Percentiles rank a stretch among this genome's conserved stretches.
These are phyloP conservation scores for Thermomyces lanuginosus DNA, from an alignment of 2,329 filamentous ascomycete species.

Conservation along the genomic window DNA sequence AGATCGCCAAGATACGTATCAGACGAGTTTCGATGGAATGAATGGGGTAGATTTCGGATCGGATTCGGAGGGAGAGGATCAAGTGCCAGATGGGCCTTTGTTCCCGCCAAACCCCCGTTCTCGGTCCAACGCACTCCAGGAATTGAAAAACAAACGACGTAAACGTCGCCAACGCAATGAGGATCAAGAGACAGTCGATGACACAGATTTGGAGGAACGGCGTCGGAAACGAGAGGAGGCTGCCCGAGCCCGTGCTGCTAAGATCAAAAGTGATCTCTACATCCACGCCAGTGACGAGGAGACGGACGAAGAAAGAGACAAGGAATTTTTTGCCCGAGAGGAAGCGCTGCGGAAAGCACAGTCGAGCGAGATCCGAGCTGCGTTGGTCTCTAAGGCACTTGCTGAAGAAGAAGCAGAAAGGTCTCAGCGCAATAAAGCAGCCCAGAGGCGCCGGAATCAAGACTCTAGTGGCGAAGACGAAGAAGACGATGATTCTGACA, in stretches of 20 bases:
- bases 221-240: conserved; percentile 47
- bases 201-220: conserved; percentile 43
- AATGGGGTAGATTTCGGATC: conserved; percentile 57
- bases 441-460: conserved; percentile 10
- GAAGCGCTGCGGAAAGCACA: conserved; percentile 46
- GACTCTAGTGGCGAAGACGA: conserved; percentile 7
- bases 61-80: conserved; percentile 47
- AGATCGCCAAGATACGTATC: conserved; percentile 19
- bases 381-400: conserved; percentile 24
- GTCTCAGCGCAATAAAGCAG: conserved; percentile 7
- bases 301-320: conserved; percentile 58
- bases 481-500: conserved; percentile 9
- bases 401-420: conserved; percentile 13
- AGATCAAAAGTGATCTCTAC: conserved; percentile 71
- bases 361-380: conserved; percentile 32
- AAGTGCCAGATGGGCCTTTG: conserved; percentile 41
- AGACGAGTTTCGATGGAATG: conserved; percentile 29
- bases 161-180: conserved; percentile 35
- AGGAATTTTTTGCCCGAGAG: conserved; percentile 63
- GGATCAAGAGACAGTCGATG: conserved; percentile 42
- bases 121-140: conserved; percentile 37
- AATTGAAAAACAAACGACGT: conserved; percentile 45
- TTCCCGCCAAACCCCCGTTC: conserved; percentile 44
- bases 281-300: conserved; percentile 80
- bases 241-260: conserved; percentile 58